Base-by-base conservation (phyloP, 2,329 filamentous ascomycete genomes). In the Stenocarpella maydis region DNA sequence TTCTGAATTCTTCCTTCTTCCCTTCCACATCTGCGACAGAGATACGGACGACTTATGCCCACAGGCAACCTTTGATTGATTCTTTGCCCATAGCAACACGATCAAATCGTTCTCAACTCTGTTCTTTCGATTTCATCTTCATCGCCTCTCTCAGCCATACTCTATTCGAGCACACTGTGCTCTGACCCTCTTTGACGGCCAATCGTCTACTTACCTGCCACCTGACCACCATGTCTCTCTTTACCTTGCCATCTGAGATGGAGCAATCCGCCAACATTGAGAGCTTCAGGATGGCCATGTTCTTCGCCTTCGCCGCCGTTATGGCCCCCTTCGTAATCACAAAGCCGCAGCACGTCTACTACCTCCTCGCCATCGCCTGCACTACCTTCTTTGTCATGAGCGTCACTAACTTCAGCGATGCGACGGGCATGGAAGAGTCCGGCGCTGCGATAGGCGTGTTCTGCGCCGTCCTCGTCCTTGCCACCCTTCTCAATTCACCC, bases 301-400 rank as follows among this genome's bases (percentile, higher is more conserved):
- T 24, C 1, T n/a, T 26, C 28, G n/a, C 34, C 12, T 21, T 55
- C 41, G n/a, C 26, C 15, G 52, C 52, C 28, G 8, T 58, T 12
- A 9, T 49, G 39, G n/a, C 31, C 15, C 53, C 52, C n/a, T 66
- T 49, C 64, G 15, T 58, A n/a, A 31, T 66, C n/a, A 66, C 41
- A 14, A 8, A 55, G 41, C 64, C 64, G 3, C 24, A 28, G 6
- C 43, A 66, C 8, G 43, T 66, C 41, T 45, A 10, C 41, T 21
- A 7, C 28, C 3, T 49, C 64, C 31, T 28, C 41, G 19, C 19
- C 39, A 1, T 58, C 19, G 17, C 4, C 4, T 26, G 31, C 9
- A 2, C 21, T 28, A 10, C 15, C 7, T 24, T 14, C 3, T 34
- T 49, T 28, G 19, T 6, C 26, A 14, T 12, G 34, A 34, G 26